Percentiles rank a stretch among this genome's conserved stretches.
Evolutionary conservation across 2,329 filamentous ascomycete genomes (phyloP).

Genomic region (Lachnellula hyalina): DNA sequence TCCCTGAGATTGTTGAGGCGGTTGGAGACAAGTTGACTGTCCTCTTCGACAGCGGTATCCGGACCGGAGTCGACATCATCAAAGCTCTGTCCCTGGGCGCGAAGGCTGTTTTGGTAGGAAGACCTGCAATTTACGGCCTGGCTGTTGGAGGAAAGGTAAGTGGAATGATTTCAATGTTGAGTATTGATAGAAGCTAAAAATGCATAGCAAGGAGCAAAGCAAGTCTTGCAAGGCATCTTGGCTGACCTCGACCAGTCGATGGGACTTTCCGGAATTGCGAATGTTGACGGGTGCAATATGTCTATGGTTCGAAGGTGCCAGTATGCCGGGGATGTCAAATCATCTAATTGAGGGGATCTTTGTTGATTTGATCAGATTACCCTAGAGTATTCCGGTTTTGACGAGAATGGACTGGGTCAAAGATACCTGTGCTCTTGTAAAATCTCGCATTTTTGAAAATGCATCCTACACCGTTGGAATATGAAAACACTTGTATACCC

Average conservation of each 20-base stretch:
- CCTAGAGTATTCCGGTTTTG: too few species aligned
- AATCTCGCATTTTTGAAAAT: too few species aligned
- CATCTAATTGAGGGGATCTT: conserved; percentile 16
- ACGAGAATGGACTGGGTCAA: too few species aligned
- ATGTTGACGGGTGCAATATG: conserved; percentile 22
- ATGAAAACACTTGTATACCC: too few species aligned
- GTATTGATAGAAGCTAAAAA: background rate
- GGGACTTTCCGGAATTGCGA: conserved; percentile 45
- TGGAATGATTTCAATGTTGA: background rate
- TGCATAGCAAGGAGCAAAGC: conserved; percentile 42
- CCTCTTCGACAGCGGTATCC: conserved; percentile 55
- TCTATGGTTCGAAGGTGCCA: conserved; percentile 22
- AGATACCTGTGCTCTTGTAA: too few species aligned
- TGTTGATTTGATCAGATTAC: too few species aligned
- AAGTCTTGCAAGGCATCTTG: conserved; percentile 45
- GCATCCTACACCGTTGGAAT: too few species aligned
- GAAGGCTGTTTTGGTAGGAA: conserved; percentile 50
- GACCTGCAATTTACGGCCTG: conserved; percentile 54
- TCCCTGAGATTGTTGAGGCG: conserved; percentile 56
- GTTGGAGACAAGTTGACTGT: conserved; percentile 55
- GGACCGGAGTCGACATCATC: conserved; percentile 51
- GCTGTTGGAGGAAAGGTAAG: conserved; percentile 44
- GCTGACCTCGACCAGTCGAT: conserved; percentile 52
- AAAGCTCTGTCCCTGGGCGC: conserved; percentile 52
- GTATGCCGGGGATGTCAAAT: conserved; percentile 23